Conservation (phyloP, 768 basidiomycete genomes). For the Mycena indigotica region DNA sequence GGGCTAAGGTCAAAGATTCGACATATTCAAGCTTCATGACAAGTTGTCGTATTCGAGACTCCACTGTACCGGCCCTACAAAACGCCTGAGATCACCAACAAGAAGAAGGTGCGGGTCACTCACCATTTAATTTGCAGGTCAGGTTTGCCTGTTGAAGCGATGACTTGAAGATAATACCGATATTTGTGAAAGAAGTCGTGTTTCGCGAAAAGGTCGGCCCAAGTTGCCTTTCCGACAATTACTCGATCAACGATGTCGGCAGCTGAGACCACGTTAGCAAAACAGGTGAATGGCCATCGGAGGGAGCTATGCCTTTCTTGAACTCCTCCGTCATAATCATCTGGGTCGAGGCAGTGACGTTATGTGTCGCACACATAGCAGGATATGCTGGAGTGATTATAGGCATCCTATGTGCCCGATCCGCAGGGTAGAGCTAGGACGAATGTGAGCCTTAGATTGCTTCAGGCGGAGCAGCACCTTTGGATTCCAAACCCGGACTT, state of each 20-base stretch:
- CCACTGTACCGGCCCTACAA: slow-evolving; percentile 87
- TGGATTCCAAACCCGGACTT: slow-evolving; percentile 98
- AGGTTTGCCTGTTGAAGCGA: slow-evolving; percentile 81
- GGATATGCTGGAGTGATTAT: slow-evolving; percentile 99
- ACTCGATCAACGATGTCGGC: slow-evolving; percentile 94
- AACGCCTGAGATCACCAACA: neutral
- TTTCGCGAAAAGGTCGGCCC: slow-evolving; percentile 93
- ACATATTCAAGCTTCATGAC: slow-evolving; percentile 98
- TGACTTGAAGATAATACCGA: slow-evolving; percentile 93
- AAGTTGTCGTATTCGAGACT: slow-evolving; percentile 92
- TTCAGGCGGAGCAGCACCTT: slow-evolving; percentile 49
- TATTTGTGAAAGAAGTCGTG: slow-evolving; percentile 98
- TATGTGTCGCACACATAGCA: slow-evolving; percentile 98
- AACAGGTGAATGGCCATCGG: slow-evolving; percentile 1
- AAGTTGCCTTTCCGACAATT: slow-evolving; percentile 76
- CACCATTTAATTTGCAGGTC: slow-evolving; percentile 96
- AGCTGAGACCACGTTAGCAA: slow-evolving; percentile 52
- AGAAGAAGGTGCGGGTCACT: slow-evolving; percentile 25
- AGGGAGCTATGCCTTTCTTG: slow-evolving; percentile 65
- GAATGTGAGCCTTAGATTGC: slow-evolving; percentile 5
- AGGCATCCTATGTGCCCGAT: slow-evolving; percentile 96
- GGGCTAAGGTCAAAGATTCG: slow-evolving; percentile 87
- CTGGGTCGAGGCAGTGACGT: slow-evolving; percentile 93
- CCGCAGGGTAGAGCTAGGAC: slow-evolving; percentile 80
- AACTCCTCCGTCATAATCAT: slow-evolving; percentile 96